Conservation (phyloP, 2,329 filamentous ascomycete species). For the Alternaria metachromatica region DNA sequence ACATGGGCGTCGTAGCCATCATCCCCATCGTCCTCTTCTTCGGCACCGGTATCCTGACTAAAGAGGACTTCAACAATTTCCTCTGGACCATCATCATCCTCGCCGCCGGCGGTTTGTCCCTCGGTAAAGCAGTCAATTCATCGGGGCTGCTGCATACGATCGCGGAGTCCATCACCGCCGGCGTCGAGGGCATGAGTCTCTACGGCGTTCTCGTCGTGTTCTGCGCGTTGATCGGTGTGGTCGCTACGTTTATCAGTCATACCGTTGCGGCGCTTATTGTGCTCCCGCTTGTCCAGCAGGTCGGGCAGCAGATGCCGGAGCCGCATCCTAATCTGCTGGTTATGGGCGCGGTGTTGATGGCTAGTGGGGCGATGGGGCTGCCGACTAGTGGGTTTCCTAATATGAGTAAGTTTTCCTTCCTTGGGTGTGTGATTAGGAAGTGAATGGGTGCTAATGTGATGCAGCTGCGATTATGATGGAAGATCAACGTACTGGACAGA, state of each 20-base stretch:
- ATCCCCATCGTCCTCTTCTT: constrained; percentile 97
- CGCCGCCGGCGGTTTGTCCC: constrained; percentile 87
- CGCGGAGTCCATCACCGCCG: constrained; percentile 74
- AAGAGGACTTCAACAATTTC: constrained; percentile 99
- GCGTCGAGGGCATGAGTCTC: constrained; percentile 78
- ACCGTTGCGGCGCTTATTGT: constrained; percentile 96
- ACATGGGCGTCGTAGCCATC: constrained; percentile 98
- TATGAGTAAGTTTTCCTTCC: constrained; percentile 79
- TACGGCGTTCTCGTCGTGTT: constrained; percentile 91
- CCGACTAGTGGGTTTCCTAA: constrained; percentile 98
- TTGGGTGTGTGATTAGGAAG: neutral
- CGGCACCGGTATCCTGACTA: constrained; percentile 92
- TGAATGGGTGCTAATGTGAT: neutral
- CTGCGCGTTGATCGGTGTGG: constrained; percentile 80
- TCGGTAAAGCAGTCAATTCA: constrained; percentile 92
- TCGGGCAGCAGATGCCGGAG: constrained; percentile 82
- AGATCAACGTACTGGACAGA: constrained; percentile 84
- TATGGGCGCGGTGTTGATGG: constrained; percentile 96
- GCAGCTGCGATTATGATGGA: constrained; percentile 99
- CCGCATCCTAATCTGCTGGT: constrained; percentile 94
- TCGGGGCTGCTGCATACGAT: constrained; percentile 92
- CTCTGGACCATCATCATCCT: constrained; percentile 99
- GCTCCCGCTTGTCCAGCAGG: constrained; percentile 84
- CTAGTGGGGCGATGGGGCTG: constrained; percentile 94
- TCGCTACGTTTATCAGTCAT: constrained; percentile 97